These are phyloP conservation scores for Alternaria arbusti DNA, from an alignment of 2,329 filamentous ascomycete genomes.

Conservation along the genomic window DNA sequence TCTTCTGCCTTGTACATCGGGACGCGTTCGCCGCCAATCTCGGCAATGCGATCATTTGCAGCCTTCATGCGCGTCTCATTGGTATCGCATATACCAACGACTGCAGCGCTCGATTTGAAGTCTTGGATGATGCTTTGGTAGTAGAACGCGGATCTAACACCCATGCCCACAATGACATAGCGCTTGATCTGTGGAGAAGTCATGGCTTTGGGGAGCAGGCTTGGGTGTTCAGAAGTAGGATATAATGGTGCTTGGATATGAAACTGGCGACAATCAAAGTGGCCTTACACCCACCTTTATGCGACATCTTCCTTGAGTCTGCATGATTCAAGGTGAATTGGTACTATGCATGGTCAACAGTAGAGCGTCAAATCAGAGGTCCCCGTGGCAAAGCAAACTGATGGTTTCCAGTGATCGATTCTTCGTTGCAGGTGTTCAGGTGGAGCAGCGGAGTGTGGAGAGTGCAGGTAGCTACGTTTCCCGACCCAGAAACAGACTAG, in stretches of 20 bases:
- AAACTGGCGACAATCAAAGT: not conserved
- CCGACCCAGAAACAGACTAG: constrained; percentile 5
- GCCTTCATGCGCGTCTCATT: constrained; percentile 66
- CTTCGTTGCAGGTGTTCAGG: not conserved
- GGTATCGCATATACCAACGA: constrained; percentile 66
- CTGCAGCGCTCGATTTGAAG: constrained; percentile 57
- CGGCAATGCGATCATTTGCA: constrained; percentile 59
- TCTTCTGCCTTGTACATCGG: constrained; percentile 62
- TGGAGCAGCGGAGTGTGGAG: not conserved
- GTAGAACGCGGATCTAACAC: constrained; percentile 67
- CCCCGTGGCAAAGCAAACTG: not conserved
- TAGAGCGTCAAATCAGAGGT: not conserved
- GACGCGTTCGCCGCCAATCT: constrained; percentile 56
- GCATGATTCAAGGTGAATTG: not conserved
- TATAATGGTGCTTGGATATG: not conserved
- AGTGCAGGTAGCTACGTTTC: not conserved
- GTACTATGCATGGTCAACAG: not conserved
- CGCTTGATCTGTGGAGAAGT: constrained; percentile 14
- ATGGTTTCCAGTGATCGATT: not conserved
- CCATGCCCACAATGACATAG: constrained; percentile 65
- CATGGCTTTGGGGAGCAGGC: not conserved
- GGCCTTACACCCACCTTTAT: not conserved
- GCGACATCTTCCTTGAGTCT: not conserved
- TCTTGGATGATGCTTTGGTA: constrained; percentile 64
- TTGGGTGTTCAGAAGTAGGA: not conserved